A percentile compares a stretch with the other conserved stretches of the same genome.
These are phyloP conservation scores for Elsinoe batatas DNA, from an alignment of 2,329 filamentous ascomycete genomes.

Conservation along the genomic window DNA sequence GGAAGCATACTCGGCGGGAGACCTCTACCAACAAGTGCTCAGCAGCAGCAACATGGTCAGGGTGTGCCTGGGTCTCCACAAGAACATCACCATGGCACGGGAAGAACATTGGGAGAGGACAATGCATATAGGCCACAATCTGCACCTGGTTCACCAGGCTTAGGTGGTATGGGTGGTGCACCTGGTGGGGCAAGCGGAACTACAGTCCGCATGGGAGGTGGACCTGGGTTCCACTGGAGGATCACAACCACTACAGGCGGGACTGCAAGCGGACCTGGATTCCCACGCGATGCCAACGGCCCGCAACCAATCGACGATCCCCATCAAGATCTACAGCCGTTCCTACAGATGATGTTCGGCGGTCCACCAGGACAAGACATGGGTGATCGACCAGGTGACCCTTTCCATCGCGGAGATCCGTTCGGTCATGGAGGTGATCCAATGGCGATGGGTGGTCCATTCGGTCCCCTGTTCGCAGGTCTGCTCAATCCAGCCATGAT, in stretches of 20 bases:
- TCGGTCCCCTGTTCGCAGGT: constrained; percentile 37
- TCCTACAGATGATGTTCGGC: constrained; percentile 12
- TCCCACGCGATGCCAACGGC: constrained; percentile 42
- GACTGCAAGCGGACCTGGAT: constrained; percentile 25
- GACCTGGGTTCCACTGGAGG: constrained; percentile 23
- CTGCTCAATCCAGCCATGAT: constrained; percentile 35
- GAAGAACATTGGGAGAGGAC: neutral
- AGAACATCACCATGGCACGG: neutral
- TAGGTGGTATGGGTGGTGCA: neutral
- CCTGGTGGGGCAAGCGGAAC: neutral
- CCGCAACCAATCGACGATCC: constrained; percentile 21
- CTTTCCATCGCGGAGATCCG: neutral
- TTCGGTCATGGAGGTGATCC: constrained; percentile 15
- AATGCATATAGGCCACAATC: neutral
- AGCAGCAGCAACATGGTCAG: constrained; percentile 14
- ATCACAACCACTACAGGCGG: constrained; percentile 22
- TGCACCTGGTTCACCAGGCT: neutral
- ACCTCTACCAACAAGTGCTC: neutral
- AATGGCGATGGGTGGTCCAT: constrained; percentile 24
- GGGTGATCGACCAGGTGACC: neutral
- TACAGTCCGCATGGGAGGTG: neutral
- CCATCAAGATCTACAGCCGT: constrained; percentile 7
- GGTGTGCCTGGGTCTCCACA: neutral
- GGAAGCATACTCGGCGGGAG: constrained; percentile 15
- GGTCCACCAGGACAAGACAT: constrained; percentile 5